Evolutionary conservation across 1,139 yeast genomes (phyloP), one percentile per base, ranked within the genome.

Genomic region (Sugiyamaella xylanicola): DNA sequence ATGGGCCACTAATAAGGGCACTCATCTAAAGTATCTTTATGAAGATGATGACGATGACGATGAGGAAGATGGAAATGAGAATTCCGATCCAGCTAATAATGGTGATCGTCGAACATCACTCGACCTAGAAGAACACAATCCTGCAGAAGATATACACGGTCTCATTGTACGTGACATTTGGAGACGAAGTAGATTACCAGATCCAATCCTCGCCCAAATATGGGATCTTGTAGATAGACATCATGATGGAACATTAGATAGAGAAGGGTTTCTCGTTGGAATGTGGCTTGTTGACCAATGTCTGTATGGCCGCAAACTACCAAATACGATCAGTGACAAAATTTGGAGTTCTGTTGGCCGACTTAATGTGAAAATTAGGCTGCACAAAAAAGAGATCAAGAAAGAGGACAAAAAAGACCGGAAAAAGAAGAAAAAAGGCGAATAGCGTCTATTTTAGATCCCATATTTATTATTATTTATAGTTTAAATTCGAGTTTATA

Each of bases 251-350:
- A 82, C 90, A 0, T 74, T 92, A 53, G 88, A 86, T 65, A 82
- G 88, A 59, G 85, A 84, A 48, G 92, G 92, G 61, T 93, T 93
- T 65, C 74, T 92, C 41, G 95, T 91, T 13, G 99, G 97, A 0
- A 90, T 87, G 89, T 92, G 98, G 98, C 73, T 90, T 5, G 93
- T 92, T 1, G 98, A 92, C 70, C 98, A 92, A 70, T 88, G 96
- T 66, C 76, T 92, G n/a, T 93, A 92, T 68, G 98, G 98, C 0
- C 77, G 96, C 39, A 93, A 93, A 69, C 74, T 93, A 51, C 97
- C 98, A 0, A 79, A 81, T 61, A 73, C 73, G 80, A 77, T 63
- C 17, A 70, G 68, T 22, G 66, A 67, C 25, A 68, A 65, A 13
- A 66, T 74, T 3, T 74, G 78, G 78, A 67, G 69, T 40, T 67